A percentile compares a stretch with the other conserved stretches of the same genome.
phyloP scores from a whole-genome alignment of 805 yeast genomes.

The Nematodospora valgi region DNA sequence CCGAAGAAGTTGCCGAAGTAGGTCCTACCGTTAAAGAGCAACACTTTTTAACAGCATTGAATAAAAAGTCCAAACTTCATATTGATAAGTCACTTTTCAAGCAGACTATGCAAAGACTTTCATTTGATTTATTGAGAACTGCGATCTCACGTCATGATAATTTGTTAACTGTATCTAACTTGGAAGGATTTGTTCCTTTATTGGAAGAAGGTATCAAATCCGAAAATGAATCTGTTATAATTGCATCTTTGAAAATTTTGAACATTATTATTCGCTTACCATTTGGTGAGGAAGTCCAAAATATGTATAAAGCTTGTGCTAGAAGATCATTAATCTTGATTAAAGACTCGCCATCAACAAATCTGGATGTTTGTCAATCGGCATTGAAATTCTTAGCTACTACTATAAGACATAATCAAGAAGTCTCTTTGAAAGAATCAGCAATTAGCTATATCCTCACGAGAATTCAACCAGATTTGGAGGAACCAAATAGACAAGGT shows the following conservation, averaged over 20 bases:
- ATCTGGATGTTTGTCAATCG: conserved; percentile 75
- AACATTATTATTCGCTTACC: conserved; percentile 59
- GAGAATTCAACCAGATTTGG: conserved; percentile 78
- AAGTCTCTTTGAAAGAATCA: conserved; percentile 60
- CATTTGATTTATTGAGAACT: conserved; percentile 71
- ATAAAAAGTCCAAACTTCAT: conserved; percentile 56
- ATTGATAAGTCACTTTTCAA: conserved; percentile 54
- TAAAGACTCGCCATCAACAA: conserved; percentile 73
- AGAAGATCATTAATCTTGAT: conserved; percentile 60
- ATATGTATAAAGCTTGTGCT: conserved; percentile 56
- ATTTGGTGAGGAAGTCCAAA: conserved; percentile 51
- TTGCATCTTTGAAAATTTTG: conserved; percentile 63
- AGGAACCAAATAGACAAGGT: conserved; percentile 86
- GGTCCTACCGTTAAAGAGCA: conserved; percentile 41
- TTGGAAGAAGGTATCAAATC: conserved; percentile 58
- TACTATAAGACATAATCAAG: conserved; percentile 65
- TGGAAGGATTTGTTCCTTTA: conserved; percentile 73
- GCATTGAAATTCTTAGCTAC: conserved; percentile 71
- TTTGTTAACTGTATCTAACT: conserved; percentile 55
- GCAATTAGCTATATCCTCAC: conserved; percentile 72
- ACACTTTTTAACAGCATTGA: conserved; percentile 73
- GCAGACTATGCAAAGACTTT: conserved; percentile 66
- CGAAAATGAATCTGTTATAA: conserved; percentile 74
- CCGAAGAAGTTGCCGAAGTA: conserved; percentile 7
- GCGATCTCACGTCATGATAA: conserved; percentile 63